phyloP scores from a whole-genome alignment of 1,284 basidiomycete genomes.

The Phenoliferia sp. region DNA sequence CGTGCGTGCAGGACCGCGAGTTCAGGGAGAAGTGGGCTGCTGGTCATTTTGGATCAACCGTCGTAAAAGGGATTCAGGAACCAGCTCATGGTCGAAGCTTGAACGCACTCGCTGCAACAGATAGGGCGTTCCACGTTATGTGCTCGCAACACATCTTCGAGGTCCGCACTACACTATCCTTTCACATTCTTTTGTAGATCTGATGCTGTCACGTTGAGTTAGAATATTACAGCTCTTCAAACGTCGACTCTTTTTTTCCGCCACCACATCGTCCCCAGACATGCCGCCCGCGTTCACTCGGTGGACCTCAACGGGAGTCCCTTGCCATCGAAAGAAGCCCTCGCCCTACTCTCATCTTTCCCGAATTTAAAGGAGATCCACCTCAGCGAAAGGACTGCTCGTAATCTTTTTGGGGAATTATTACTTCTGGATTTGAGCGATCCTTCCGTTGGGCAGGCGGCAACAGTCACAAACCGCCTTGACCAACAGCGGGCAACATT shows the following conservation, averaged over 20 bases:
- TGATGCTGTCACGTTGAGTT: too few species aligned
- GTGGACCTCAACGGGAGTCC: not conserved
- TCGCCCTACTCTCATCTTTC: not conserved
- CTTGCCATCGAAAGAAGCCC: not conserved
- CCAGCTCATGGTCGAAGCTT: not conserved
- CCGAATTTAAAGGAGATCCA: not conserved
- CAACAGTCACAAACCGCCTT: not conserved
- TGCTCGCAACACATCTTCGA: not conserved
- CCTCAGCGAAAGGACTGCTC: not conserved
- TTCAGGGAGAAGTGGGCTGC: not conserved
- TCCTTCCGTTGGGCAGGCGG: not conserved
- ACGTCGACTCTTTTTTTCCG: not conserved
- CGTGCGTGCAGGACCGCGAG: not conserved
- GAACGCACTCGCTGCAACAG: not conserved
- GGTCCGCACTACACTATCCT: too few species aligned
- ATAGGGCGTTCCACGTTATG: not conserved
- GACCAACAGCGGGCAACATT: not conserved
- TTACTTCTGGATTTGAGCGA: not conserved
- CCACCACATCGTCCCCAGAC: not conserved
- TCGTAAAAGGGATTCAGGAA: not conserved
- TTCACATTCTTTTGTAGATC: too few species aligned
- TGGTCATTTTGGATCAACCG: not conserved
- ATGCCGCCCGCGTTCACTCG: not conserved
- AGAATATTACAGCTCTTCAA: not conserved
- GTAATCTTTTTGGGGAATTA: not conserved